Evolutionary conservation across 495 filamentous ascomycete genomes (phyloP).

Genomic region (Hapsidospora chrysogenum): DNA sequence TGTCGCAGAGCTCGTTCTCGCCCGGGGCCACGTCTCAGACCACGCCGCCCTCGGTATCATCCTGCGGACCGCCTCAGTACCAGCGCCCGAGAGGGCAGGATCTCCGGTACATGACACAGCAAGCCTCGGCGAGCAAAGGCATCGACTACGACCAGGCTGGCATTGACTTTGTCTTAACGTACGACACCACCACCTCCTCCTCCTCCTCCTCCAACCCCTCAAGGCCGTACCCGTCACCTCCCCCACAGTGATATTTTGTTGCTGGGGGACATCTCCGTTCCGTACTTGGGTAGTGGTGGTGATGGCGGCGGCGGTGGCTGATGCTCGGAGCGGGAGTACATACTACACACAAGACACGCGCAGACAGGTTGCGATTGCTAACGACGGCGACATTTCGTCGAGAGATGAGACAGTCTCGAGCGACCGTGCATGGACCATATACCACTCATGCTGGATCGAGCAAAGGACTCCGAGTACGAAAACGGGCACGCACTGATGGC

Average conservation of each 20-base stretch:
- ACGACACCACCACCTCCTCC: constrained; percentile 42
- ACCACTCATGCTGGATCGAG: constrained; percentile 50
- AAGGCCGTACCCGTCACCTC: constrained; percentile 50
- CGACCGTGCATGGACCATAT: constrained; percentile 90
- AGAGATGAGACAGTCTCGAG: constrained; percentile 53
- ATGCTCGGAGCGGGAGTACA: no score
- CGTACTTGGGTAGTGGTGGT: no score
- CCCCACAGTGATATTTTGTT: constrained; percentile 31
- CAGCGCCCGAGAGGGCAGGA: constrained; percentile 17
- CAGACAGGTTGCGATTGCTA: constrained; percentile 14
- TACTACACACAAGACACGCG: no score
- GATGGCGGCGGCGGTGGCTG: constrained; percentile 8
- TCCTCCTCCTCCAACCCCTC: no score
- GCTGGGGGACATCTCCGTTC: no score
- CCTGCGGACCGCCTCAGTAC: constrained; percentile 12
- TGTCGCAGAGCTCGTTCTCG: constrained; percentile 25
- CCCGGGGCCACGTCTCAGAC: constrained; percentile 21
- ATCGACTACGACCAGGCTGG: constrained; percentile 79
- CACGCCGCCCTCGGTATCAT: constrained; percentile 10
- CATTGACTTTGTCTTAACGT: constrained; percentile 94
- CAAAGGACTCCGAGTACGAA: constrained; percentile 28
- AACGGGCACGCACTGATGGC: constrained; percentile 82
- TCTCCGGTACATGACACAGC: constrained; percentile 13
- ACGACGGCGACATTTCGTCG: constrained; percentile 13
- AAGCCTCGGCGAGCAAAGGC: constrained; percentile 8